These are phyloP conservation scores for Barnettozyma populi DNA, from an alignment of 805 yeast species.

Conservation along the genomic window DNA sequence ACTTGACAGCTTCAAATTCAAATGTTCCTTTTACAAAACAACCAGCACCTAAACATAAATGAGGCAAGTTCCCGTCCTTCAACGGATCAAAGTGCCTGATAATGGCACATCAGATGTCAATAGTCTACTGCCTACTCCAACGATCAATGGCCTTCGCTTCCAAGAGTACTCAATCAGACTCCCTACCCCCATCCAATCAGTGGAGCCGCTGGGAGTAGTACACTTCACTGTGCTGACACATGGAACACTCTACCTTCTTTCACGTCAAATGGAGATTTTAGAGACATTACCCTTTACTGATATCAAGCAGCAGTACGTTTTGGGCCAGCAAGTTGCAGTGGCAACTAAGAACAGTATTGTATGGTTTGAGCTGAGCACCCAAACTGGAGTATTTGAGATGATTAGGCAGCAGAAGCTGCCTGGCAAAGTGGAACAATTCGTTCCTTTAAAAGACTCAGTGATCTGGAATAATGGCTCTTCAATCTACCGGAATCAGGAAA, in stretches of 20 bases:
- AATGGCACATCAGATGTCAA: neutral
- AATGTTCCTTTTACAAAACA: neutral
- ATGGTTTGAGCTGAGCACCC: slow-evolving; percentile 5
- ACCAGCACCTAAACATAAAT: neutral
- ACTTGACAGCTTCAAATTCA: neutral
- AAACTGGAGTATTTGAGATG: slow-evolving; percentile 24
- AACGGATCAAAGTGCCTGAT: neutral
- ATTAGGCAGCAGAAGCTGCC: slow-evolving; percentile 22
- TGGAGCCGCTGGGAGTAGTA: neutral
- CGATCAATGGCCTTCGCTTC: neutral
- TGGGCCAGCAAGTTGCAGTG: slow-evolving; percentile 6
- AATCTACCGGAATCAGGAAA: neutral
- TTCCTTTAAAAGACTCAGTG: slow-evolving; percentile 12
- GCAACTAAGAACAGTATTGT: slow-evolving; percentile 16
- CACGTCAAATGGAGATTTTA: neutral
- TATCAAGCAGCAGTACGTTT: neutral
- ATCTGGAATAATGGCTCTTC: slow-evolving; percentile 7
- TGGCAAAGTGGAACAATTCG: slow-evolving; percentile 23
- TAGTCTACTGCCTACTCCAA: neutral
- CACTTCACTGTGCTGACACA: slow-evolving; percentile 1
- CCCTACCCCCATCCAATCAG: neutral
- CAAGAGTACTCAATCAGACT: neutral
- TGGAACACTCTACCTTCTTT: slow-evolving; percentile 3
- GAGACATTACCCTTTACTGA: slow-evolving; percentile 5
- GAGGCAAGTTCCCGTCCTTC: neutral